Percentiles rank a stretch among this genome's conserved stretches.
These are phyloP conservation scores for Straminergon stramineum DNA, from an alignment of 225 moss, liverwort and hornwort genomes.

Conservation along the genomic window DNA sequence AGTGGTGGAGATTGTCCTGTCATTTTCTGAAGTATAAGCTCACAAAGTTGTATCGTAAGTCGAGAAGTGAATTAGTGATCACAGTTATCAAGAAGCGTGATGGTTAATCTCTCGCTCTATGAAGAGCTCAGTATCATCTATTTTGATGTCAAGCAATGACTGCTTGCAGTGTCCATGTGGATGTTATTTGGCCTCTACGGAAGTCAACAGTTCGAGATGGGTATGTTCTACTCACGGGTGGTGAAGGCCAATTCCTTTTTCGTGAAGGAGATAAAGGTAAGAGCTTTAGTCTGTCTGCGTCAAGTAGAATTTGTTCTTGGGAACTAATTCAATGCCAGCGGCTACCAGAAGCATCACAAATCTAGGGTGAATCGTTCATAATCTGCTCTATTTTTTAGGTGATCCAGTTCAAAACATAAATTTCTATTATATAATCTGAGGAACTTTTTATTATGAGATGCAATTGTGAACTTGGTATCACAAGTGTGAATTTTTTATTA, in stretches of 20 bases:
- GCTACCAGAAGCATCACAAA: neutral
- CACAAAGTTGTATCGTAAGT: neutral
- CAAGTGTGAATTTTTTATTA: neutral
- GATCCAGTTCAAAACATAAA: neutral
- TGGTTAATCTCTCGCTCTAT: neutral
- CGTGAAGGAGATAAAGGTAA: conserved; percentile 45
- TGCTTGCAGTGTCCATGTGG: conserved; percentile 41
- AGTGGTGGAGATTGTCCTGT: neutral
- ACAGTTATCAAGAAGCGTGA: neutral
- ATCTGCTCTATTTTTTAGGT: neutral
- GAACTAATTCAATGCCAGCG: neutral
- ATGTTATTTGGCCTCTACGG: conserved; percentile 39
- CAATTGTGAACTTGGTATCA: neutral
- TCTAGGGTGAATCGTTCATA: neutral
- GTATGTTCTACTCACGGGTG: conserved; percentile 39
- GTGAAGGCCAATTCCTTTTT: conserved; percentile 23
- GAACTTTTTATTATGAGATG: neutral
- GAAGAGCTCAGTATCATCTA: neutral
- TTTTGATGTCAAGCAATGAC: neutral
- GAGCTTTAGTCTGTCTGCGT: neutral
- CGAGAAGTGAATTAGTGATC: neutral
- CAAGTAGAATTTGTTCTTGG: neutral
- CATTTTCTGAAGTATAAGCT: neutral
- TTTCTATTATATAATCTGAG: neutral
- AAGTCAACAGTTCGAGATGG: conserved; percentile 44